These are phyloP conservation scores for Hypoxylon trugodes DNA, from an alignment of 495 filamentous ascomycete species.

Conservation along the genomic window DNA sequence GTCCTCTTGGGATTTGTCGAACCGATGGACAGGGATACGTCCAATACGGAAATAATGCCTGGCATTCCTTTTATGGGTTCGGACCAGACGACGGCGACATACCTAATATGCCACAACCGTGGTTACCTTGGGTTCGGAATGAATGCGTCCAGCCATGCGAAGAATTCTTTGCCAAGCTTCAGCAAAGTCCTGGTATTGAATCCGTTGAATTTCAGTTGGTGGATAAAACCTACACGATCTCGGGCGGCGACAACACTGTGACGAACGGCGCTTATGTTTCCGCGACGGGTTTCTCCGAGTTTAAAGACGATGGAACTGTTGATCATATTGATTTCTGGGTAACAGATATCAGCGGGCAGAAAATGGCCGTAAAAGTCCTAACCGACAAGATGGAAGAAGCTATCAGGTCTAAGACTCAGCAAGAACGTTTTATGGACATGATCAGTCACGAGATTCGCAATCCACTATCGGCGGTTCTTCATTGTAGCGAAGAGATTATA, in stretches of 20 bases:
- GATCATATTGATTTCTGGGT: constrained; percentile 50
- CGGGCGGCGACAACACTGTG: constrained; percentile 24
- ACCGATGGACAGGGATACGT: constrained; percentile 66
- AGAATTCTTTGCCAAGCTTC: constrained; percentile 29
- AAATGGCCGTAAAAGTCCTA: constrained; percentile 48
- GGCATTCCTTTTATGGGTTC: constrained; percentile 52
- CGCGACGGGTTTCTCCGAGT: constrained; percentile 35
- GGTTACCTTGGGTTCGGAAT: constrained; percentile 32
- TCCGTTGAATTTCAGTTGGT: constrained; percentile 32
- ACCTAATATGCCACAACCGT: constrained; percentile 15
- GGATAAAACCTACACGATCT: constrained; percentile 30
- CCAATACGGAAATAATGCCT: constrained; percentile 72
- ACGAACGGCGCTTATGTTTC: constrained; percentile 31
- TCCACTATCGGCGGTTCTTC: constrained; percentile 73
- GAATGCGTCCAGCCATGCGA: constrained; percentile 16
- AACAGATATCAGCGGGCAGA: constrained; percentile 56
- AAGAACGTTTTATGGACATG: constrained; percentile 80
- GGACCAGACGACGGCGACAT: background rate
- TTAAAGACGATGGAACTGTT: constrained; percentile 51
- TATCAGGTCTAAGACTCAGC: constrained; percentile 60
- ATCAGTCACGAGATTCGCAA: constrained; percentile 81
- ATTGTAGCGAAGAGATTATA: constrained; percentile 73
- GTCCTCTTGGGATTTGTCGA: constrained; percentile 74
- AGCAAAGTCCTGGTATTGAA: constrained; percentile 12
- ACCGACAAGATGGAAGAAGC: constrained; percentile 51